Percentiles rank a stretch among this genome's conserved stretches.
phyloP scores from a whole-genome alignment of 345 rosid species.

The Citropsis articulata region DNA sequence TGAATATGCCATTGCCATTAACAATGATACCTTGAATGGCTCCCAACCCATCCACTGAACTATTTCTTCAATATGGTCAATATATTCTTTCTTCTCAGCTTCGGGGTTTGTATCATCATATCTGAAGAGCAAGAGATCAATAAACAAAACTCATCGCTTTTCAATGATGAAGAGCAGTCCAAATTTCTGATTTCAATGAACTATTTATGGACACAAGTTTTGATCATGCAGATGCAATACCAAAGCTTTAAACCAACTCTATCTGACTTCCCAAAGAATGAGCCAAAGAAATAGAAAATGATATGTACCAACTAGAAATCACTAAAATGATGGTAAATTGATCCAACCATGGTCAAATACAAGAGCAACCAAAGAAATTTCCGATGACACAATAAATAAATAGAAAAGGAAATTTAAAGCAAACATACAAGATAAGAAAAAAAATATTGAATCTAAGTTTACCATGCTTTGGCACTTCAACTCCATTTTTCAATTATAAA shows the following conservation, averaged over 20 bases:
- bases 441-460: not conserved
- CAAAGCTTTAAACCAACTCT: not conserved
- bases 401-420: not conserved
- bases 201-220: not conserved
- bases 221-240: not conserved
- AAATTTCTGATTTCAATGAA: constrained; percentile 7
- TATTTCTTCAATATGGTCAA: constrained; percentile 92
- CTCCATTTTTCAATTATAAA: not conserved
- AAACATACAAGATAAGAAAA: not conserved
- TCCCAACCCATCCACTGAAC: constrained; percentile 99
- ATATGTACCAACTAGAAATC: not conserved
- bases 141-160: constrained; percentile 15
- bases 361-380: not conserved
- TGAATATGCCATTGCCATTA: not conserved
- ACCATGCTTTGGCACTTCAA: not conserved
- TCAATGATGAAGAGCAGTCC: not conserved
- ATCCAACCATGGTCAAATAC: not conserved
- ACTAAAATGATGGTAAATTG: not conserved
- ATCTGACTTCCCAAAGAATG: not conserved
- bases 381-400: not conserved
- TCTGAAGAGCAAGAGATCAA: constrained; percentile 32
- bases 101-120: constrained; percentile 97
- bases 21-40: constrained; percentile 71
- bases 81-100: constrained; percentile 97
- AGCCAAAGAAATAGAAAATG: not conserved